Evolutionary conservation across 1,139 yeast genomes (phyloP), one percentile per base, ranked within the genome.

Genomic region (Yamadazyma sp.): DNA sequence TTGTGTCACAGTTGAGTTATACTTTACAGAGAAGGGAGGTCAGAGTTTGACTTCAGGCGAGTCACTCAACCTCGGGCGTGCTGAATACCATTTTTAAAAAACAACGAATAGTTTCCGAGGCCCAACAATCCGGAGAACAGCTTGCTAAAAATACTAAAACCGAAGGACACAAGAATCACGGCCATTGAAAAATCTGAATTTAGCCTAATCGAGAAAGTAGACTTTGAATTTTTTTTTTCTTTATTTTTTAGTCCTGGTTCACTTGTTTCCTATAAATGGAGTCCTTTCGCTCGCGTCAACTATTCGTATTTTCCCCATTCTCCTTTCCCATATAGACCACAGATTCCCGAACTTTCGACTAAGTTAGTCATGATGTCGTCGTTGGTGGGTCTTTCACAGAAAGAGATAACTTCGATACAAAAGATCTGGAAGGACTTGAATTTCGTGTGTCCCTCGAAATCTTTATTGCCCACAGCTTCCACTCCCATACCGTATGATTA

Each of bases 361-460:
- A 20, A 5, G 5, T 20, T 6, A 6, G 8, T 20, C 22, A 20
- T 20, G 22, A 6, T 8, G 22, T 8, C 22, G 22, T 20, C 22
- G 22, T 20, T 20, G 22, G 22, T 20, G 8, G 8, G 9, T 7
- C 31, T 28, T n/a, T 15, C 23, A 4, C 12, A 16, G 11, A 26
- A 17, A 16, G 36, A 33, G 23, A 17, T 33, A n/a, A 5, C 10
- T 17, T 5, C 8, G 7, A 33, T 26, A 25, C 26, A 26, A n/a
- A 17, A 16, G 8, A 12, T 27, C 5, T 34, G 37, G 37, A 34
- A 28, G 16, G 6, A 15, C 3, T 11, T 34, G 9, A 12, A 34
- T 10, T 34, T 34, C 10, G 28, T 14, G 23, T 16, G 12, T 27
- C 22, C 36, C 16, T 20, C 37, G n/a, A 34, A 34, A 27, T 15